Evolutionary conservation across 2,329 filamentous ascomycete genomes (phyloP).

Genomic region (Colletotrichum shisoi): DNA sequence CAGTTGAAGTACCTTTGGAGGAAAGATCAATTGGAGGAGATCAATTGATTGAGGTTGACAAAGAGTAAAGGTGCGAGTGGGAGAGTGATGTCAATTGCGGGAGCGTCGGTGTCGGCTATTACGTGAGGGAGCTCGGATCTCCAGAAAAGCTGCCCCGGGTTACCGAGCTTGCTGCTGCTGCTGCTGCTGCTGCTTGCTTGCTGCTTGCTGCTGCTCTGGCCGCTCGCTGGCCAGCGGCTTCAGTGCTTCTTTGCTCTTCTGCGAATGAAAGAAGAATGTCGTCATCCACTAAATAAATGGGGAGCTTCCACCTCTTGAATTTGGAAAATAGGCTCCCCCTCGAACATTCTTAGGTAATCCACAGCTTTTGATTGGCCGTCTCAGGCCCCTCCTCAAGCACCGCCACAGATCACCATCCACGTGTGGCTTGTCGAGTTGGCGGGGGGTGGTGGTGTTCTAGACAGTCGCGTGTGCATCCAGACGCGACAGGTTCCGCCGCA

Average conservation of each 20-base stretch:
- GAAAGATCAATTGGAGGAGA: no score
- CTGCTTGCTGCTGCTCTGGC: not conserved
- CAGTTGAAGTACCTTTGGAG: constrained; percentile 21
- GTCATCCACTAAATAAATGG: constrained; percentile 33
- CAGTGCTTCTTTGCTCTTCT: constrained; percentile 20
- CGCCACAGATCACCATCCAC: not conserved
- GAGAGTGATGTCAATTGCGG: constrained; percentile 37
- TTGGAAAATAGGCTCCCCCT: not conserved
- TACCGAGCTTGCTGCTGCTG: constrained; percentile 25
- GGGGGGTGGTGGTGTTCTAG: not conserved
- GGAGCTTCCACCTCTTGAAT: constrained; percentile 17
- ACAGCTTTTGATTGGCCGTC: not conserved
- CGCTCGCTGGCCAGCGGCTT: not conserved
- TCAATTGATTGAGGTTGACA: constrained; percentile 41
- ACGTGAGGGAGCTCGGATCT: constrained; percentile 39
- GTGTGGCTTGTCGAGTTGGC: not conserved
- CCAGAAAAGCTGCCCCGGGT: constrained; percentile 32
- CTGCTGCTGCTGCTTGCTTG: constrained; percentile 1
- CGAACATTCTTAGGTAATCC: constrained; percentile 21
- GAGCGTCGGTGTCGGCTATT: constrained; percentile 36
- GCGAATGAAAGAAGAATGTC: constrained; percentile 36
- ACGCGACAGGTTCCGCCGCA: constrained; percentile 4
- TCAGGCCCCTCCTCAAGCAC: not conserved
- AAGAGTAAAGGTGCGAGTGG: constrained; percentile 14
- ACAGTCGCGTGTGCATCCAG: constrained; percentile 1